phyloP scores from a whole-genome alignment of 345 rosid genomes.

The Gossypium sturtianum region DNA sequence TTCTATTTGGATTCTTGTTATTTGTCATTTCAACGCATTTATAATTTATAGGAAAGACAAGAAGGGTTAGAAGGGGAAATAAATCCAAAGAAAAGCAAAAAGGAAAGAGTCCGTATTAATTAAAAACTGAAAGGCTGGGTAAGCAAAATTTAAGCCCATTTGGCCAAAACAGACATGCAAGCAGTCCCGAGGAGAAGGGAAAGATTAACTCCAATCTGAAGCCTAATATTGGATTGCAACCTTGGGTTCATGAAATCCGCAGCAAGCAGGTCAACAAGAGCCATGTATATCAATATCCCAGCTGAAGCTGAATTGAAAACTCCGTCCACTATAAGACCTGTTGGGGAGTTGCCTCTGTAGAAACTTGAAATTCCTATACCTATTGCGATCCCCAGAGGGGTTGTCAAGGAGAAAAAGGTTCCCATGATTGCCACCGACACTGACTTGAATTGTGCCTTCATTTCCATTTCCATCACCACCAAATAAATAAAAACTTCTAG shows the following conservation, averaged over 20 bases:
- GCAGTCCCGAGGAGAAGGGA: slow-evolving; percentile 56
- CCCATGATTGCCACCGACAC: slow-evolving; percentile 52
- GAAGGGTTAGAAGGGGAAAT: too few species aligned
- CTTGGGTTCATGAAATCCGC: slow-evolving; percentile 58
- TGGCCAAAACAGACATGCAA: slow-evolving; percentile 63
- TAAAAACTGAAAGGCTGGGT: not conserved
- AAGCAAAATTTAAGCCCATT: slow-evolving; percentile 43
- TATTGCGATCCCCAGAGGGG: slow-evolving; percentile 56
- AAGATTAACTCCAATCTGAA: slow-evolving; percentile 47
- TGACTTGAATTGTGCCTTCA: slow-evolving; percentile 48
- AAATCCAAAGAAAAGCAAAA: too few species aligned
- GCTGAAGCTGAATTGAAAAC: slow-evolving; percentile 55
- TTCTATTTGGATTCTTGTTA: too few species aligned
- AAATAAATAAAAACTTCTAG: not conserved
- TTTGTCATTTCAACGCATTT: too few species aligned
- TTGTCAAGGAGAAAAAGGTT: slow-evolving; percentile 61
- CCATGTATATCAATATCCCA: slow-evolving; percentile 73
- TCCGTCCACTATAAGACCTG: slow-evolving; percentile 55
- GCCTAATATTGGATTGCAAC: slow-evolving; percentile 44
- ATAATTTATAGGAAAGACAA: too few species aligned
- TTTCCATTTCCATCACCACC: not conserved
- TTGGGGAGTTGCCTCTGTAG: slow-evolving; percentile 41
- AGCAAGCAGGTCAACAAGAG: slow-evolving; percentile 80
- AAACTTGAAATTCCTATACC: slow-evolving; percentile 49
- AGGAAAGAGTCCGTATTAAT: not conserved